Evolutionary conservation across 2,329 filamentous ascomycete genomes (phyloP).

Genomic region (Magnaporthiopsis incrustans): DNA sequence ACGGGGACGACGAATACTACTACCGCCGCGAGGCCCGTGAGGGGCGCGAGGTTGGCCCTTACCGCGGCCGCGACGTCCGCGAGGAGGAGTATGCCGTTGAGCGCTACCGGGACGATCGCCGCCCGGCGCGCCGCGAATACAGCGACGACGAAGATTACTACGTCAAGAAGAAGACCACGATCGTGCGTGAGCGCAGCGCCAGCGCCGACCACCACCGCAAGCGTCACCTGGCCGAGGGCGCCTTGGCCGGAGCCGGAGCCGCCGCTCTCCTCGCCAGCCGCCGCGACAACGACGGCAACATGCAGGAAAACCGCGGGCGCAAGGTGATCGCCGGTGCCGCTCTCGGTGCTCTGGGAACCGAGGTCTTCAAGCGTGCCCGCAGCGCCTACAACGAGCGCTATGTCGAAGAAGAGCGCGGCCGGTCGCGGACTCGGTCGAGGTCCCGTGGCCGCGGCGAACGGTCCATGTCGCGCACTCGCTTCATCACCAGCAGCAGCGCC

Average conservation of each 20-base stretch:
- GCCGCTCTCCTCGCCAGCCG: slow-evolving; percentile 51
- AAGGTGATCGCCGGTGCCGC: slow-evolving; percentile 55
- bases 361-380: slow-evolving; percentile 50
- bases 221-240: slow-evolving; percentile 52
- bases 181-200: slow-evolving; percentile 42
- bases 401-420: slow-evolving; percentile 32
- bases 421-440: slow-evolving; percentile 22
- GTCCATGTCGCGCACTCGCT: not conserved
- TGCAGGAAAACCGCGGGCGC: slow-evolving; percentile 43
- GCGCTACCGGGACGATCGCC: slow-evolving; percentile 19
- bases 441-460: slow-evolving; percentile 22
- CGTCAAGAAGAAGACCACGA: slow-evolving; percentile 31
- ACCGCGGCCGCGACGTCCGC: slow-evolving; percentile 26
- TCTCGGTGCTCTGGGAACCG: slow-evolving; percentile 54
- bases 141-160: slow-evolving; percentile 35
- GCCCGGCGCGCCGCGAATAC: slow-evolving; percentile 27
- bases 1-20: slow-evolving; percentile 40
- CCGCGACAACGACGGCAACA: slow-evolving; percentile 41
- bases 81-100: slow-evolving; percentile 26
- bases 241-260: slow-evolving; percentile 53
- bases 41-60: slow-evolving; percentile 31
- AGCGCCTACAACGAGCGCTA: slow-evolving; percentile 52
- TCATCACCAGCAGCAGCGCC: not conserved
- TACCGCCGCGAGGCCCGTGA: slow-evolving; percentile 28
- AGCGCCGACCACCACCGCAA: slow-evolving; percentile 43